Conservation (phyloP, 23 red algal genomes). For the Gracilaria domingensis region DNA sequence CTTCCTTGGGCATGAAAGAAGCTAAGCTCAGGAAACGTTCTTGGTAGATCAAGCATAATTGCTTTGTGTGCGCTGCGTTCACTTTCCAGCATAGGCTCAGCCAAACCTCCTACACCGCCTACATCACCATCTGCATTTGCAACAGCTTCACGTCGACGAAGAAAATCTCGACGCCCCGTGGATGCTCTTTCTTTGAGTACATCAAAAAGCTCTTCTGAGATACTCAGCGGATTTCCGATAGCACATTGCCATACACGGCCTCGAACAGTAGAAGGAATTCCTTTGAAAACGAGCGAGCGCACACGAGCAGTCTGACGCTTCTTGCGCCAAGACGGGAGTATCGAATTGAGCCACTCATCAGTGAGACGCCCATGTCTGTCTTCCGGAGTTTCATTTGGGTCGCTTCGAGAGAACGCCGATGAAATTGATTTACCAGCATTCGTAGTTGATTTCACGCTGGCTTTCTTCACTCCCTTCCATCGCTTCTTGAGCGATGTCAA, state of each 20-base stretch:
- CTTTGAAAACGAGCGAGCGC: constrained; percentile 82
- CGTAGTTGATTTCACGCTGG: constrained; percentile 44
- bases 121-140: constrained; percentile 89
- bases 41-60: constrained; percentile 94
- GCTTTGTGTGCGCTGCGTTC: constrained; percentile 90
- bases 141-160: constrained; percentile 62
- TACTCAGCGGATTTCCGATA: constrained; percentile 89
- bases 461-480: constrained; percentile 74
- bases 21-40: constrained; percentile 94
- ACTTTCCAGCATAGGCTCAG: constrained; percentile 80
- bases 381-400: constrained; percentile 58
- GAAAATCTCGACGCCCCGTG: constrained; percentile 69
- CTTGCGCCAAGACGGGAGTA: constrained; percentile 88
- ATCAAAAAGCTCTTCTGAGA: constrained; percentile 86
- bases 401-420: constrained; percentile 38
- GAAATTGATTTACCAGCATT: constrained; percentile 57
- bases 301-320: constrained; percentile 75
- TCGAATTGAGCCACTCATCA: constrained; percentile 83
- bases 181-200: constrained; percentile 91
- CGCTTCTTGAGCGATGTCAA: constrained; percentile 59
- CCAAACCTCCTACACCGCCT: constrained; percentile 76
- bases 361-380: constrained; percentile 66
- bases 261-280: constrained; percentile 86
- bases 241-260: constrained; percentile 88
- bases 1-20: constrained; percentile 93